Conservation (phyloP, 345 rosid genomes). For the Chamaenerion angustifolium region DNA sequence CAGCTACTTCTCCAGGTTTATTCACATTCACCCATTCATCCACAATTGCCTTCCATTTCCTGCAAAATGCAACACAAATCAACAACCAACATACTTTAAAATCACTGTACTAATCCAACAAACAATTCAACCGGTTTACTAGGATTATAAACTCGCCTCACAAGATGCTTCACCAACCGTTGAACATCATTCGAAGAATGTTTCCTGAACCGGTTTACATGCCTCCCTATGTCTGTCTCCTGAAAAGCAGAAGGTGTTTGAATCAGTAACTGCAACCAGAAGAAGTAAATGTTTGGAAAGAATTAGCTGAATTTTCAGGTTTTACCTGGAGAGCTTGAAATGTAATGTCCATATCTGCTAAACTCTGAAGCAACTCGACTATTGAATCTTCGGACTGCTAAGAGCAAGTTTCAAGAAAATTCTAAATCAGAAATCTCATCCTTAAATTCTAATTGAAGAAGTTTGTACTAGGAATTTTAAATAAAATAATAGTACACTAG, state of each 20-base stretch:
- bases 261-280: neutral
- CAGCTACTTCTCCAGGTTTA: conserved; percentile 57
- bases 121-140: no score
- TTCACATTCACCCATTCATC: conserved; percentile 90
- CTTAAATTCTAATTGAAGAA: no score
- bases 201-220: conserved; percentile 64
- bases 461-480: no score
- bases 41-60: conserved; percentile 91
- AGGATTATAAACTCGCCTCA: conserved; percentile 18
- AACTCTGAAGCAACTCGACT: conserved; percentile 84
- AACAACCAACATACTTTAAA: neutral
- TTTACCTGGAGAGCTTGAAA: conserved; percentile 79
- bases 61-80: conserved; percentile 15
- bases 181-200: conserved; percentile 60
- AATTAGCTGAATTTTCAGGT: neutral
- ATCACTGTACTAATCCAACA: no score
- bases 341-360: conserved; percentile 92
- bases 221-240: conserved; percentile 72
- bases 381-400: conserved; percentile 73
- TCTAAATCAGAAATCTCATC: no score
- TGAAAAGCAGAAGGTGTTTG: conserved; percentile 2
- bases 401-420: neutral
- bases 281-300: no score
- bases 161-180: conserved; percentile 75
- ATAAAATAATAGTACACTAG: no score